phyloP scores from a whole-genome alignment of 805 yeast genomes.

The Wickerhamomyces sydowiorum region DNA sequence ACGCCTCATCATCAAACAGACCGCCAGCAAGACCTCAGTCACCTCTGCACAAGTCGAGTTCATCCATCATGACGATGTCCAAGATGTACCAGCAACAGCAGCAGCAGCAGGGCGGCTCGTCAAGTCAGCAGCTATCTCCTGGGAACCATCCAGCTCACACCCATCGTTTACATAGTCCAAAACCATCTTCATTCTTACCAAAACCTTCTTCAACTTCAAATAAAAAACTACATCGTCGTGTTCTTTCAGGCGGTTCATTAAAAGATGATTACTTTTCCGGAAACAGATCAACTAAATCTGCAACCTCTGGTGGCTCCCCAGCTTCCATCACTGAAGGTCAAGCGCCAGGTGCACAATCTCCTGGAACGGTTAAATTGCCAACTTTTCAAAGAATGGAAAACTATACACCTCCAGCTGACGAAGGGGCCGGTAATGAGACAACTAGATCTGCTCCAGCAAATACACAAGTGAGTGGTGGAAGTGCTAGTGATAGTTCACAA shows the following conservation, averaged over 20 bases:
- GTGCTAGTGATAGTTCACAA: not conserved
- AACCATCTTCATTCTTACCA: conserved; percentile 3
- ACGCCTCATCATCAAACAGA: no score
- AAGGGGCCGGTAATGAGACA: not conserved
- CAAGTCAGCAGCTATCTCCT: not conserved
- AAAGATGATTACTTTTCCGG: conserved; percentile 11
- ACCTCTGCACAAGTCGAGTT: conserved; percentile 11
- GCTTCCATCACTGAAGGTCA: not conserved
- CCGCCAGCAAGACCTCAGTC: not conserved
- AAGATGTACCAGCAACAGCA: conserved; percentile 14
- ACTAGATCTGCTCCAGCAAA: conserved; percentile 1
- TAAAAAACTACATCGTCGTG: conserved; percentile 19
- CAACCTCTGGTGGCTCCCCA: conserved; percentile 1
- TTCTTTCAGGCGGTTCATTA: conserved; percentile 16
- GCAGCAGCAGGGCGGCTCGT: not conserved
- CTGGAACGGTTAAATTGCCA: conserved; percentile 13
- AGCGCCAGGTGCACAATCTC: conserved; percentile 2
- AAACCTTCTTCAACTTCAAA: conserved; percentile 2
- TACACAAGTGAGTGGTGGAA: not conserved
- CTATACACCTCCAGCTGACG: not conserved
- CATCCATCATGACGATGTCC: conserved; percentile 21
- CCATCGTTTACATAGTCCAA: not conserved
- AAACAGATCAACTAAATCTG: not conserved
- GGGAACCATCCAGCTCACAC: not conserved
- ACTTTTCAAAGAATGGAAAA: conserved; percentile 17